Conservation (phyloP, 148 eudicot species). For the Camellia granthamiana region DNA sequence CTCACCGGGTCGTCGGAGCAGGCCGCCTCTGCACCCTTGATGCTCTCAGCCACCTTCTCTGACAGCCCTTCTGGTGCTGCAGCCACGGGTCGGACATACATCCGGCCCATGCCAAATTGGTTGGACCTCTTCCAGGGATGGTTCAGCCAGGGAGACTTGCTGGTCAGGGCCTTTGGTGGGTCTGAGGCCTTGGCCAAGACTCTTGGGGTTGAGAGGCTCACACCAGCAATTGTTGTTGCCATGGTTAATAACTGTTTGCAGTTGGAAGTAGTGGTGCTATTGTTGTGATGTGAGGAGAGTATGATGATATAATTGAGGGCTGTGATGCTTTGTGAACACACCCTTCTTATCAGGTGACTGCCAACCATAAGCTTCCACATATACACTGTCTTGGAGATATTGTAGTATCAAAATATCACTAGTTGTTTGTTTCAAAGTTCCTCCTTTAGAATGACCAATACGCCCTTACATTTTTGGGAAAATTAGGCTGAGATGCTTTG, state of each 20-base stretch:
- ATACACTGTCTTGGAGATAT: neutral
- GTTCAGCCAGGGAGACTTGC: conserved; percentile 19
- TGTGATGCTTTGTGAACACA: conserved; percentile 33
- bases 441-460: neutral
- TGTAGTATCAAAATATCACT: neutral
- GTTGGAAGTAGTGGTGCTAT: neutral
- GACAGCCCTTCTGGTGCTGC: conserved; percentile 61
- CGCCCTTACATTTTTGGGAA: neutral
- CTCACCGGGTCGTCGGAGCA: conserved; percentile 60
- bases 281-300: neutral
- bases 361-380: conserved; percentile 42
- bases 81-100: conserved; percentile 29
- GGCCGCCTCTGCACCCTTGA: conserved; percentile 63
- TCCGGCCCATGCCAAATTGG: conserved; percentile 22
- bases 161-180: conserved; percentile 28
- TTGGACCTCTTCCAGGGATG: conserved; percentile 25
- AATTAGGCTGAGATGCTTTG: too few species aligned
- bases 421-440: neutral
- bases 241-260: conserved; percentile 17
- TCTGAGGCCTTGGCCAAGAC: conserved; percentile 34
- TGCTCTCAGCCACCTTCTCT: conserved; percentile 62
- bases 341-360: conserved; percentile 50
- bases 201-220: conserved; percentile 45
- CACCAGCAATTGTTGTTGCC: conserved; percentile 44
- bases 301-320: too few species aligned